Conservation (phyloP, 2,329 filamentous ascomycete genomes). For the Trichoderma koningii region DNA sequence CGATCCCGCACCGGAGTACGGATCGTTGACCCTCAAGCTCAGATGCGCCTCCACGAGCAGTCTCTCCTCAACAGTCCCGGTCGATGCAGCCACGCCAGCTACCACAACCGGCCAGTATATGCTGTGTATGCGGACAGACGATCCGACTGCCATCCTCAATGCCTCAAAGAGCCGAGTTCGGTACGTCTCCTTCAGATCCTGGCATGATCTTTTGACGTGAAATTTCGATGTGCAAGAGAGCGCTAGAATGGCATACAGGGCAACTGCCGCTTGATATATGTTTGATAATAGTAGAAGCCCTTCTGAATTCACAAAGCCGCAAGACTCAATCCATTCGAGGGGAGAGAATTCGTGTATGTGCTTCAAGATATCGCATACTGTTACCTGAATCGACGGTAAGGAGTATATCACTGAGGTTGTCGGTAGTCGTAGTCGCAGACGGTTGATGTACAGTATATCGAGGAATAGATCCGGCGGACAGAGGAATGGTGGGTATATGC, state of each 20-base stretch:
- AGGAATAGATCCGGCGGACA: conserved; percentile 24
- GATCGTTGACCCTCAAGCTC: neutral
- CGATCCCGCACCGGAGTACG: conserved; percentile 11
- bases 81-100: conserved; percentile 9
- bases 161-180: conserved; percentile 7
- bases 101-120: conserved; percentile 20
- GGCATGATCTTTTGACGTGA: neutral
- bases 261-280: conserved; percentile 20
- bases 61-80: neutral
- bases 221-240: neutral
- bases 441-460: conserved; percentile 27
- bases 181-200: neutral
- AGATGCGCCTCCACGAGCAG: conserved; percentile 6
- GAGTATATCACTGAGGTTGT: neutral
- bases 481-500: conserved; percentile 25
- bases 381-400: neutral
- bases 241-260: neutral
- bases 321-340: conserved; percentile 11
- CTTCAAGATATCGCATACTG: conserved; percentile 1
- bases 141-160: neutral
- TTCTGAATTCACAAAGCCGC: neutral
- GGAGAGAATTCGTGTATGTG: conserved; percentile 23
- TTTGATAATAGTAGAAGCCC: conserved; percentile 3
- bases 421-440: conserved; percentile 13
- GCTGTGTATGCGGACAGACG: neutral